These are phyloP conservation scores for Fusarium begoniae DNA, from an alignment of 2,329 filamentous ascomycete species.

Conservation along the genomic window DNA sequence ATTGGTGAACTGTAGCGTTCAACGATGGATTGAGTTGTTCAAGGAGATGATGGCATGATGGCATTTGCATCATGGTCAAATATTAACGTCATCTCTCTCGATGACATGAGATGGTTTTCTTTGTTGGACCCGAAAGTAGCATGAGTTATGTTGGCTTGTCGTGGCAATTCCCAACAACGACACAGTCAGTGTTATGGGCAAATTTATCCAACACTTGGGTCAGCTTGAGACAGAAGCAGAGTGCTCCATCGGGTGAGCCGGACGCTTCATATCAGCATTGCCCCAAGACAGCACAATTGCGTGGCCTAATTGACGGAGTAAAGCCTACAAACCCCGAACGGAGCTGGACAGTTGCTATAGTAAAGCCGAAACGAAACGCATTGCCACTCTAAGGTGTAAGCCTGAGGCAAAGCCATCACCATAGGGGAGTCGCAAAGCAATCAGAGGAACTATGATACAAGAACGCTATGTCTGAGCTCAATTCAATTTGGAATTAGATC, in stretches of 20 bases:
- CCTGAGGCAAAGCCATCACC: constrained; percentile 12
- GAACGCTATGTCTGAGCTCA: background rate
- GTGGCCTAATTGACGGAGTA: background rate
- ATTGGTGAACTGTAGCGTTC: constrained; percentile 21
- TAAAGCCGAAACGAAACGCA: background rate
- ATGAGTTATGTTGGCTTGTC: constrained; percentile 11
- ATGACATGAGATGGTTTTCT: constrained; percentile 15
- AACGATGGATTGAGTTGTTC: constrained; percentile 25
- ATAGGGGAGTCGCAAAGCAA: background rate
- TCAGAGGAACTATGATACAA: background rate
- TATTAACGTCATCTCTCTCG: constrained; percentile 34
- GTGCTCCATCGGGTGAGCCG: background rate
- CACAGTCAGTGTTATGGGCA: background rate
- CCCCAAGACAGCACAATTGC: background rate
- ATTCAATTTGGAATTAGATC: constrained; percentile 18
- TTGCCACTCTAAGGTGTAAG: background rate
- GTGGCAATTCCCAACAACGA: constrained; percentile 10
- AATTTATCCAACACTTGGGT: constrained; percentile 7
- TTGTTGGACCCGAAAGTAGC: constrained; percentile 3
- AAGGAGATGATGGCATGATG: constrained; percentile 35
- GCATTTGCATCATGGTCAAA: constrained; percentile 33
- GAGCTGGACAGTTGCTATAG: background rate
- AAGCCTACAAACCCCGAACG: background rate
- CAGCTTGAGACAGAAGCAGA: constrained; percentile 7
- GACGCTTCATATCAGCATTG: background rate